These are phyloP conservation scores for Xylogone sp. DNA, from an alignment of 2,329 filamentous ascomycete species.

Conservation along the genomic window DNA sequence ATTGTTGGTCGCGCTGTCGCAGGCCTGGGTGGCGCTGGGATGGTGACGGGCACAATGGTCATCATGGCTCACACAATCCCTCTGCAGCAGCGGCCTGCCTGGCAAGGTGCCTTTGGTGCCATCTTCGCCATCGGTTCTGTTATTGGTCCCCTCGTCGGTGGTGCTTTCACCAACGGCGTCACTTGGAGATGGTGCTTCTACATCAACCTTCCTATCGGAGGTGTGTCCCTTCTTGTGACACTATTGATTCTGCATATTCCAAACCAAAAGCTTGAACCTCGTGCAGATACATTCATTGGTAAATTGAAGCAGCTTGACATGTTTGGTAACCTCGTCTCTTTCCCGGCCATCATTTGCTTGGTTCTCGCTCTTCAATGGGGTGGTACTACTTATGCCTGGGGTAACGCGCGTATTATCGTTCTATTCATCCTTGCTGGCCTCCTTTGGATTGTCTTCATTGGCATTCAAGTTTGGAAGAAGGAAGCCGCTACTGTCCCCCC, in stretches of 20 bases:
- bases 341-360: constrained; percentile 35
- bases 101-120: constrained; percentile 17
- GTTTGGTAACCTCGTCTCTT: constrained; percentile 39
- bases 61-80: constrained; percentile 43
- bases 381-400: constrained; percentile 37
- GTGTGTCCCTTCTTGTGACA: constrained; percentile 51
- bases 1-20: constrained; percentile 45
- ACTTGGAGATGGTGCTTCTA: constrained; percentile 34
- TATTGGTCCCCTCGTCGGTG: constrained; percentile 30
- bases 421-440: constrained; percentile 30
- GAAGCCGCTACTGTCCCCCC: constrained; percentile 33
- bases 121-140: constrained; percentile 18
- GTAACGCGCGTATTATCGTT: constrained; percentile 32
- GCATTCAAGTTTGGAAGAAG: constrained; percentile 34
- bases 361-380: constrained; percentile 44
- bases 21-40: constrained; percentile 44
- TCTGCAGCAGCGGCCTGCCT: constrained; percentile 7
- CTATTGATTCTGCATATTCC: constrained; percentile 58
- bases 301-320: constrained; percentile 43
- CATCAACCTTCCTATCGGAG: constrained; percentile 41
- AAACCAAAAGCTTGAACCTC: constrained; percentile 55
- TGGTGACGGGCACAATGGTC: constrained; percentile 44
- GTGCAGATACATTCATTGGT: neutral
- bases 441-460: constrained; percentile 26
- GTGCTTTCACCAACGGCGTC: constrained; percentile 31